Conservation (phyloP, 306 rosid genomes). For the Prunus armeniaca region DNA sequence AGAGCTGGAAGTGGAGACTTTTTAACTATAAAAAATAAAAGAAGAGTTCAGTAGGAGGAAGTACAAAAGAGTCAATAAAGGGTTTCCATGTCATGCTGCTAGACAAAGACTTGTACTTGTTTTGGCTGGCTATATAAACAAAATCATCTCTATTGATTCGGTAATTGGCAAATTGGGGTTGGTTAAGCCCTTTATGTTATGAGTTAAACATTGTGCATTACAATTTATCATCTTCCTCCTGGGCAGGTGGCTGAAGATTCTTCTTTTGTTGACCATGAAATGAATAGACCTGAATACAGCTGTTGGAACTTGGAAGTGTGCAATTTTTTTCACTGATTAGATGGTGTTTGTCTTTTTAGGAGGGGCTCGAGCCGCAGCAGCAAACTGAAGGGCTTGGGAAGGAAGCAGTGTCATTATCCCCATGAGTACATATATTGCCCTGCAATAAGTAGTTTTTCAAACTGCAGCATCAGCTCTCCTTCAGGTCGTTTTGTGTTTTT, state of each 20-base stretch:
- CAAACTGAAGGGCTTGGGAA: conserved; percentile 43
- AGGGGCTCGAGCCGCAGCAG: conserved; percentile 44
- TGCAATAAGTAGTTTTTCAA: conserved; percentile 42
- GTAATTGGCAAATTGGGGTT: not conserved
- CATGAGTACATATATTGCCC: conserved; percentile 36
- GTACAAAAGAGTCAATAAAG: not conserved
- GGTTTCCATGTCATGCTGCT: not conserved
- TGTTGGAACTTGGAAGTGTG: not conserved
- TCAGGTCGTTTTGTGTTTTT: conserved; percentile 33
- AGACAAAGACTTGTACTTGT: not conserved
- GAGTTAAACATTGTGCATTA: not conserved
- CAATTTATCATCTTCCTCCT: not conserved
- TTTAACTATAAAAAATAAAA: not conserved
- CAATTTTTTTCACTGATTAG: conserved; percentile 21
- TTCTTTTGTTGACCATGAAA: conserved; percentile 1
- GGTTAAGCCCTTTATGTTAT: not conserved
- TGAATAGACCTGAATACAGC: not conserved
- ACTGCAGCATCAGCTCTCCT: conserved; percentile 48
- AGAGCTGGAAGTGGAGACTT: not conserved
- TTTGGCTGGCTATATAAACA: not conserved
- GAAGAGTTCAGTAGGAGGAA: not conserved
- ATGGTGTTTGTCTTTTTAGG: conserved; percentile 38
- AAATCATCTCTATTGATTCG: not conserved
- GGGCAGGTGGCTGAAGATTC: not conserved
- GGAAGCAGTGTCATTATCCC: conserved; percentile 16